Base-by-base conservation (phyloP, 78 protist genomes). In the Blattamonas nauphoetae region DNA sequence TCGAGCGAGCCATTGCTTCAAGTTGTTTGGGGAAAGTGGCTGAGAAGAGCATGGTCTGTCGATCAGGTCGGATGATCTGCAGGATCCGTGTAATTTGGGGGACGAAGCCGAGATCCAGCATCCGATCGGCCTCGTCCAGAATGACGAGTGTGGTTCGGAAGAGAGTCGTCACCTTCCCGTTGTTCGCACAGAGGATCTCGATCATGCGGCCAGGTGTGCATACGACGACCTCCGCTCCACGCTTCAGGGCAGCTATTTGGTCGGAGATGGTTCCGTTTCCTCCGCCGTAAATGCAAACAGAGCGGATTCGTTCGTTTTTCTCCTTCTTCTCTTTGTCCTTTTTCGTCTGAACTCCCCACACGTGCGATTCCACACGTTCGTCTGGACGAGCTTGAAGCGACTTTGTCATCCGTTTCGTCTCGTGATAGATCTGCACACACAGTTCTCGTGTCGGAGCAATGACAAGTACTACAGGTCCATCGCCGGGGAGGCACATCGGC, bases 151-250 rank as follows among this genome's bases (percentile, higher is more conserved):
- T 92, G 34, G 92, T 93, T 29, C 99, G 94, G 1, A 81, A 82
- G 41, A 97, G 94, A 91, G 96, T 96, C 82, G 97, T 95, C 43
- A 97, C 85, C 1, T 87, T 46, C 45, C 95, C 96, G 0, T 63
- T 6, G 85, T 97, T 97, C 35, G 94, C 88, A 42, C 92, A 83
- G 32, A 98, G 93, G 84, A 97, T 43, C 90, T 98, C 99, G 82
- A 97, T 96, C 97, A 97, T 92, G 42, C 99, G 93, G 6, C 99
- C 99, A 0, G 99, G 99, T 45, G 99, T 97, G 88, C 95, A 91
- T 11, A 97, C 96, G 0, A 97, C 91, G 35, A 97, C 91, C 77
- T 97, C 96, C 0, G 94, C 94, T n/a, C 98, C 98, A 29, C 94
- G 45, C 45, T 89, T 88, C 63, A 97, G 90, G 33, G 88, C 96